Conservation (phyloP, 148 eudicot genomes). For the Mesembryanthemum crystallinum region DNA sequence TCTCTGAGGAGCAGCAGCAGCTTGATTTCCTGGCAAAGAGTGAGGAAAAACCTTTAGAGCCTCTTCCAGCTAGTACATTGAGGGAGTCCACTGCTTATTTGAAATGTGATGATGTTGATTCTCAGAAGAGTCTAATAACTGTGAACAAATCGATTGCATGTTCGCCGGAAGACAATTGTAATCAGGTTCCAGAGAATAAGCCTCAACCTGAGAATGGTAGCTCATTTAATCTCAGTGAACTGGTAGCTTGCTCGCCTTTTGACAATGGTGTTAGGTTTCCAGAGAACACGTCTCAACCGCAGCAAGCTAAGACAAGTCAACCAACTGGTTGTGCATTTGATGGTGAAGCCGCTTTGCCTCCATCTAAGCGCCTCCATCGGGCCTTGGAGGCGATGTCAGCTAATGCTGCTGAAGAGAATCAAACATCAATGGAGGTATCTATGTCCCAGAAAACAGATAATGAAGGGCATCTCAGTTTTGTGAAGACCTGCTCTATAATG, state of each 20-base stretch:
- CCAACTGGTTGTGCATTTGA: conserved; percentile 47
- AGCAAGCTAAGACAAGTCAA: conserved; percentile 43
- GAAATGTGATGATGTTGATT: conserved; percentile 33
- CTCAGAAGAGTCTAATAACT: conserved; percentile 24
- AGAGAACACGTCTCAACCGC: conserved; percentile 35
- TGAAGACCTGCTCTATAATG: conserved; percentile 24
- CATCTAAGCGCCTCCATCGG: conserved; percentile 92
- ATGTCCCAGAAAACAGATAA: conserved; percentile 20
- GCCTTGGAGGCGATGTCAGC: conserved; percentile 99
- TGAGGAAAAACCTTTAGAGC: conserved; percentile 39
- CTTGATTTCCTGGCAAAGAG: conserved; percentile 34
- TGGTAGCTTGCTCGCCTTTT: conserved; percentile 26
- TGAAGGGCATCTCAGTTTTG: conserved; percentile 26
- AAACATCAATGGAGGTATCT: conserved; percentile 25
- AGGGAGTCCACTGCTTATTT: conserved; percentile 24
- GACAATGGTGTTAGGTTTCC: conserved; percentile 31
- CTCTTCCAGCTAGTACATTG: conserved; percentile 23
- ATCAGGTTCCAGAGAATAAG: conserved; percentile 33
- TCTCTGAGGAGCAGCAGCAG: conserved; percentile 39
- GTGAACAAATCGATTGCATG: conserved; percentile 20
- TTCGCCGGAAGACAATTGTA: conserved; percentile 25
- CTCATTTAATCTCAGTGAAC: conserved; percentile 11
- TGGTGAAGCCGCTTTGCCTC: conserved; percentile 96
- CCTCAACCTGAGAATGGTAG: conserved; percentile 36
- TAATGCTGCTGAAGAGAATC: conserved; percentile 73